phyloP scores from a whole-genome alignment of 1,139 yeast genomes.

The Scheffersomyces parashehatae region DNA sequence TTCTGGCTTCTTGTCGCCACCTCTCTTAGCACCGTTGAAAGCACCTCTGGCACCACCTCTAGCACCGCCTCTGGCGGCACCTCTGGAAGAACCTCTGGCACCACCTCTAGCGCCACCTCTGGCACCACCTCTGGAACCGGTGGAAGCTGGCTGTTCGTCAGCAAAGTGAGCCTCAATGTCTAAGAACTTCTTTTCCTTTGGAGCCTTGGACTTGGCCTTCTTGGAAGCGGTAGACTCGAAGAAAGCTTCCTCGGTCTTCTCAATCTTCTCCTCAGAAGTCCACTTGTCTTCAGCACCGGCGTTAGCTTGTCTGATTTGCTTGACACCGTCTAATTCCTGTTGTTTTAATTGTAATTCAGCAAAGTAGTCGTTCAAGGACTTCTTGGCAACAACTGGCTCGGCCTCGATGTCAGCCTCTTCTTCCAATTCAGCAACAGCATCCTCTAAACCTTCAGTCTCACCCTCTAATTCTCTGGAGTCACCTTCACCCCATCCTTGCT shows the following conservation, averaged over 20 bases:
- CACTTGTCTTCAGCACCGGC: constrained; percentile 62
- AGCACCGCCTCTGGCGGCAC: constrained; percentile 23
- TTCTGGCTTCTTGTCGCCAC: constrained; percentile 23
- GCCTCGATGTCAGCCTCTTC: constrained; percentile 38
- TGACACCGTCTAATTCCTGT: constrained; percentile 43
- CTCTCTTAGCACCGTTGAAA: constrained; percentile 17
- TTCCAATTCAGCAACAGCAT: constrained; percentile 52
- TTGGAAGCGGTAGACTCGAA: constrained; percentile 58
- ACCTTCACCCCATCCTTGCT: constrained; percentile 83
- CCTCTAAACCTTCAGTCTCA: constrained; percentile 63
- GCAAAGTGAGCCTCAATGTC: constrained; percentile 67
- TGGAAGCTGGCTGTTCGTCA: constrained; percentile 36
- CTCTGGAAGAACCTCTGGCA: constrained; percentile 9
- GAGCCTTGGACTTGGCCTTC: constrained; percentile 61
- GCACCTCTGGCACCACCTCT: constrained; percentile 22
- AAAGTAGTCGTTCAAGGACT: constrained; percentile 74
- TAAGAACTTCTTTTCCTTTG: constrained; percentile 68
- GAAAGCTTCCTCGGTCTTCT: constrained; percentile 58
- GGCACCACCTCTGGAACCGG: constrained; percentile 24
- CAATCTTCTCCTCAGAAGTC: constrained; percentile 61
- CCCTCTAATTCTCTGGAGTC: constrained; percentile 61
- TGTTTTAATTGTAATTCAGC: constrained; percentile 57
- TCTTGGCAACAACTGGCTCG: constrained; percentile 48
- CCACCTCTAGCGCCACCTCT: constrained; percentile 39
- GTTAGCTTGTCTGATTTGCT: constrained; percentile 54